These are phyloP conservation scores for Entonaema liquescens DNA, from an alignment of 495 filamentous ascomycete genomes.

Conservation along the genomic window DNA sequence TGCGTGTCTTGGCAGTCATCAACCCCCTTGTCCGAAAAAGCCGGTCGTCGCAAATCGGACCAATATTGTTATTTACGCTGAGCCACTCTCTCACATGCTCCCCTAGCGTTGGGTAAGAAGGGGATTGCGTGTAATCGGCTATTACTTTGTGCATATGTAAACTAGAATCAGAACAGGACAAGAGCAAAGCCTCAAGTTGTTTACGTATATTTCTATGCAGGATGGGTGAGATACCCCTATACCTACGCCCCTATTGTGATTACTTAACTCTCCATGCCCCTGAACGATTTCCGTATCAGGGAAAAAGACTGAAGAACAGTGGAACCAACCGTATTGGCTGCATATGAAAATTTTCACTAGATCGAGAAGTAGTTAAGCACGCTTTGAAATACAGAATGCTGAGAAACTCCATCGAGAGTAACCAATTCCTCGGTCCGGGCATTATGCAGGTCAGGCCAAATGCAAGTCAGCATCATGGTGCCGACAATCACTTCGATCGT, in stretches of 20 bases:
- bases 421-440: conserved; percentile 17
- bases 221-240: not conserved
- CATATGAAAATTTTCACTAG: conserved; percentile 1
- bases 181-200: not conserved
- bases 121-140: conserved; percentile 11
- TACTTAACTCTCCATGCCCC: not conserved
- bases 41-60: conserved; percentile 10
- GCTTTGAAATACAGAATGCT: not conserved
- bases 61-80: conserved; percentile 16
- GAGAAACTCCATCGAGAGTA: not conserved
- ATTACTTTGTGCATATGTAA: not conserved
- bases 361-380: not conserved
- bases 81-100: conserved; percentile 18
- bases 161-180: not conserved
- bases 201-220: not conserved
- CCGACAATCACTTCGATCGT: conserved; percentile 13
- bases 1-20: not conserved
- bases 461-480: conserved; percentile 23
- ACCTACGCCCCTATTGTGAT: conserved; percentile 4
- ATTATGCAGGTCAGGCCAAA: conserved; percentile 18
- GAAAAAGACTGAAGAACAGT: not conserved
- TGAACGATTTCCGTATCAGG: not conserved
- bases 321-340: not conserved
- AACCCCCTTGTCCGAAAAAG: not conserved
- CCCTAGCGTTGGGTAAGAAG: conserved; percentile 7